phyloP scores from a whole-genome alignment of 441 rosid genomes.

The Adansonia rubrostipa region DNA sequence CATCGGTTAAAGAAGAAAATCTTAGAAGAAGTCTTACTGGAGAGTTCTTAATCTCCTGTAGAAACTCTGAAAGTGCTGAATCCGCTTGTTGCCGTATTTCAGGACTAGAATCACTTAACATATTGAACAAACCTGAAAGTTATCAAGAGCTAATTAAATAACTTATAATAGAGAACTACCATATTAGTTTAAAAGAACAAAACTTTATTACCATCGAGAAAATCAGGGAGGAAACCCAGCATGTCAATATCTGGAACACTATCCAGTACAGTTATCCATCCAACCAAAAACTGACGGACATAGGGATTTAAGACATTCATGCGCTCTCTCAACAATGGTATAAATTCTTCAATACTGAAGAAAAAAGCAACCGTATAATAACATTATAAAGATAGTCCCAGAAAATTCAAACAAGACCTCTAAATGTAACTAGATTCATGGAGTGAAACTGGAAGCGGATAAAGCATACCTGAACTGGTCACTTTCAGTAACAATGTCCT shows the following conservation, averaged over 20 bases:
- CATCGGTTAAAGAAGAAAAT: constrained; percentile 21
- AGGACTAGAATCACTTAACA: constrained; percentile 99
- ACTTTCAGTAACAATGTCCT: constrained; percentile 99
- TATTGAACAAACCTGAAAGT: constrained; percentile 89
- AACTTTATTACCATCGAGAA: constrained; percentile 85
- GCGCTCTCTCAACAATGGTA: constrained; percentile 94
- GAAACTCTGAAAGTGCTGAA: constrained; percentile 99
- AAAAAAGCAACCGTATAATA: constrained; percentile 32
- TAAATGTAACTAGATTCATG: constrained; percentile 12
- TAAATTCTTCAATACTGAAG: constrained; percentile 83
- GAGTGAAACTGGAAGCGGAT: constrained; percentile 16
- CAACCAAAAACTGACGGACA: constrained; percentile 99
- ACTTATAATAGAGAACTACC: not conserved
- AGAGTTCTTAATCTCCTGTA: constrained; percentile 98
- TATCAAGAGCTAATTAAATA: constrained; percentile 22
- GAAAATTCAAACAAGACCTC: not conserved
- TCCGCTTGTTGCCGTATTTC: constrained; percentile 99
- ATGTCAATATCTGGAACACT: constrained; percentile 99
- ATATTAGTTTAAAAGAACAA: not conserved
- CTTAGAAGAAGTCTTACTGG: constrained; percentile 77
- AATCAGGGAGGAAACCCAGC: constrained; percentile 99
- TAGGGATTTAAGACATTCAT: constrained; percentile 97
- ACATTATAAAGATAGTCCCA: constrained; percentile 4
- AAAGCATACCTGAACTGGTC: constrained; percentile 94
- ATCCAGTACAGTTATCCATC: constrained; percentile 99